Evolutionary conservation across 2,329 filamentous ascomycete species (phyloP).

Genomic region (Fusarium coicis): DNA sequence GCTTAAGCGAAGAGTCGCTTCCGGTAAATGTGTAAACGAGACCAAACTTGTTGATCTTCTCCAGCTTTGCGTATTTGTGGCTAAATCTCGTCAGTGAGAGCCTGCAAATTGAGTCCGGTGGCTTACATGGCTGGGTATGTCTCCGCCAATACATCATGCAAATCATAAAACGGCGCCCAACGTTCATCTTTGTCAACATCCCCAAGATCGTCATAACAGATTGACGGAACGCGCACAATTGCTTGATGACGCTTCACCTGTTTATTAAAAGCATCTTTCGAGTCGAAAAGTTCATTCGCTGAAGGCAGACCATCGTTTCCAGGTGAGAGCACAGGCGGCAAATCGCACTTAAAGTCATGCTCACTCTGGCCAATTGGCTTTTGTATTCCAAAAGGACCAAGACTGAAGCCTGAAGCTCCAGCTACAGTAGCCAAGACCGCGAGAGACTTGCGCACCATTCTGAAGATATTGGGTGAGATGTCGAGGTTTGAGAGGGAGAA

Average conservation of each 20-base stretch:
- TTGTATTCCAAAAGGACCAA: conserved; percentile 28
- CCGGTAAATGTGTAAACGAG: conserved; percentile 70
- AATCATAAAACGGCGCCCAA: conserved; percentile 64
- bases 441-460: conserved; percentile 35
- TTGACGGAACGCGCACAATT: conserved; percentile 64
- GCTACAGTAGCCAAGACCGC: conserved; percentile 31
- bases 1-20: conserved; percentile 59
- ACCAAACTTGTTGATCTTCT: conserved; percentile 71
- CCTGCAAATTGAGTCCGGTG: background rate
- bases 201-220: conserved; percentile 68
- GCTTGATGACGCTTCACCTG: conserved; percentile 63
- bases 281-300: conserved; percentile 47
- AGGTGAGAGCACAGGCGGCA: conserved; percentile 50
- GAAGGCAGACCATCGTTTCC: conserved; percentile 48
- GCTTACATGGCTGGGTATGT: conserved; percentile 62
- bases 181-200: conserved; percentile 63
- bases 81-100: conserved; percentile 38
- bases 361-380: conserved; percentile 26
- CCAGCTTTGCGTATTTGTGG: conserved; percentile 55
- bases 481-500: background rate
- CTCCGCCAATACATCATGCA: conserved; percentile 59
- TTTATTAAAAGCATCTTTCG: conserved; percentile 48
- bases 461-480: background rate
- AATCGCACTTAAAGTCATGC: conserved; percentile 46
- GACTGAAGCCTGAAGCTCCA: conserved; percentile 21